Base-by-base conservation (phyloP, 805 yeast species). In the Ogataea paraovalis region DNA sequence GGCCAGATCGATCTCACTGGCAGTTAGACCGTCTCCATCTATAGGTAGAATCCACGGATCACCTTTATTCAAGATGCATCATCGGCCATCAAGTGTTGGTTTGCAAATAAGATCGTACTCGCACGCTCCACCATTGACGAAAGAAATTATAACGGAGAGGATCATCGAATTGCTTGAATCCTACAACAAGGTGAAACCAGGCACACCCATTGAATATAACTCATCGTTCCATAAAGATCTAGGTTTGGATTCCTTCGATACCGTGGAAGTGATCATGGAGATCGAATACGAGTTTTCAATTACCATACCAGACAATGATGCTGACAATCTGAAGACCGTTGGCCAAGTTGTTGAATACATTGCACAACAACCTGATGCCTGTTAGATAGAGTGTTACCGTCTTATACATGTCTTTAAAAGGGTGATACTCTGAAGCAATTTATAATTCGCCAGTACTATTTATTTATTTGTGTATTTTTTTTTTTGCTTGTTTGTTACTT, bases 271-370 rank as follows among this genome's bases (percentile, higher is more conserved):
- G 25, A 71, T 83, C 46, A 85, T 83, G 76, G 87, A 86, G 52
- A 75, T 83, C 57, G 89, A 83, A 66, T 83, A 80, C 64, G 80
- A 83, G 66, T 82, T 82, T 58, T 89, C 87, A 61, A 79, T 88
- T 64, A 87, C 85, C 66, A 81, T 87, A 64, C 89, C 95, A 33
- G 96, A 89, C 72, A 83, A 86, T 67, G 87, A 88, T 59, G 94
- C 97, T 46, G 97, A 92, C 67, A 91, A 86, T 65, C 83, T 94
- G 69, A 89, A 86, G 74, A 87, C 96, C 47, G 94, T 94, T 55
- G 90, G 88, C 58, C 96, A 91, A 73, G 96, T 97, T 51, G 80
- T 91, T 54, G 89, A 90, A 62, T 88, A 88, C 73, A 87, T 92
- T 58, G 75, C 79, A 53, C 78, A 83, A 58, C 86, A 85, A 69